Conservation (phyloP, 208 protist genomes). For the Leishmania gerbilli region DNA sequence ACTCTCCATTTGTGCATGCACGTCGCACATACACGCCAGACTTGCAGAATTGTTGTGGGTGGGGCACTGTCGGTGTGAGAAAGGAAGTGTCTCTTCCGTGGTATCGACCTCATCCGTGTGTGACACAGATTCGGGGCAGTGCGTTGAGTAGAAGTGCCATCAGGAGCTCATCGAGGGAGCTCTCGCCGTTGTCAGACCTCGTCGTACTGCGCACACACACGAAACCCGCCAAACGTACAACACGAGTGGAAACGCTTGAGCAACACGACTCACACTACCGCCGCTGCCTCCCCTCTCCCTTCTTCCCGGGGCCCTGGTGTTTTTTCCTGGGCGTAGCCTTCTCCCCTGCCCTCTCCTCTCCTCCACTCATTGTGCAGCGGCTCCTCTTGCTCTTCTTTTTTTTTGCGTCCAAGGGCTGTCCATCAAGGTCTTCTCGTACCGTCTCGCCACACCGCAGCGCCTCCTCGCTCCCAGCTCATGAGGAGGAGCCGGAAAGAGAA, state of each 20-base stretch:
- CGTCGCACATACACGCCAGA: background rate
- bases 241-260: background rate
- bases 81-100: background rate
- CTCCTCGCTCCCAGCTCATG: background rate
- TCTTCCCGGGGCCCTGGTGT: background rate
- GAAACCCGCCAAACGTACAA: background rate
- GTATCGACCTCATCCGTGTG: background rate
- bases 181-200: background rate
- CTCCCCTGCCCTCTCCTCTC: background rate
- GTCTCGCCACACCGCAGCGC: background rate
- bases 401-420: background rate
- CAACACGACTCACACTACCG: background rate
- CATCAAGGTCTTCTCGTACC: background rate
- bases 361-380: background rate
- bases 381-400: background rate
- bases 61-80: background rate
- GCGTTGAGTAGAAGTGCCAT: background rate
- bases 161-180: background rate
- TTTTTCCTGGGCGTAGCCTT: background rate
- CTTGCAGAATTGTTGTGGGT: background rate
- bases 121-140: background rate
- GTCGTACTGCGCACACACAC: background rate
- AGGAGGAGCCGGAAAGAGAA: conserved; percentile 2
- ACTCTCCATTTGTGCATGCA: background rate
- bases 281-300: background rate